Evolutionary conservation across 495 filamentous ascomycete species (phyloP), one percentile per base, ranked within the genome.

Genomic region (Podospora sp.): DNA sequence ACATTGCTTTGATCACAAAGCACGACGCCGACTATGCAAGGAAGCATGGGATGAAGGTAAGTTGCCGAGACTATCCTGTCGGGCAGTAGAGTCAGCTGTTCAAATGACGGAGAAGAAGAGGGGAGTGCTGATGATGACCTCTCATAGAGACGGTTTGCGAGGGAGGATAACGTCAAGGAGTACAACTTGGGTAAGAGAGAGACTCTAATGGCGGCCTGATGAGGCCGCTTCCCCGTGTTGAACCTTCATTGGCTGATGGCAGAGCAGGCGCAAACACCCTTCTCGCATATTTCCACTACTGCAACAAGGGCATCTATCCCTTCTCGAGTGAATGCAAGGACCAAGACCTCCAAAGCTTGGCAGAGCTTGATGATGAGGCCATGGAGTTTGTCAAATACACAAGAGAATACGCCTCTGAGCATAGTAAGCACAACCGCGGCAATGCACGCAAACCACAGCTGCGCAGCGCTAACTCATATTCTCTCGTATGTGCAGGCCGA

Each of bases 241-340:
- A 20, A 26, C 3, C 21, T 35, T 1, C 24, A 22, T 33, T 24
- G 25, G 26, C 57, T 68, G 55, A 76, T 62, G 36, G 49, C 14
- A 21, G 25, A 25, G n/a, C 35, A 80, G 85, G 85, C 20, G 85
- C 86, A 22, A 87, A 87, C 65, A 85, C 86, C 62, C 72, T 88
- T 46, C 75, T 88, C 9, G 80, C 82, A 26, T 85, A 87, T 70
- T 88, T 85, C 55, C 86, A 88, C 75, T 85, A 86, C 76, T 84
- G 81, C 72, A 87, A 85, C 71, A 86, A 86, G 72, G 84, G 78
- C 27, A 72, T 80, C 62, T 79, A 81, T 61, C 82, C 82, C 26
- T 84, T 84, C 71, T 83, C 82, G 2, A 53, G 70, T 11, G 78
- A 83, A 36, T 84, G 81, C 72, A 82, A 79, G 66, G 82, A 84